Evolutionary conservation across 495 filamentous ascomycete species (phyloP), one percentile per base, ranked within the genome.

Genomic region (Aspergillus diversus): DNA sequence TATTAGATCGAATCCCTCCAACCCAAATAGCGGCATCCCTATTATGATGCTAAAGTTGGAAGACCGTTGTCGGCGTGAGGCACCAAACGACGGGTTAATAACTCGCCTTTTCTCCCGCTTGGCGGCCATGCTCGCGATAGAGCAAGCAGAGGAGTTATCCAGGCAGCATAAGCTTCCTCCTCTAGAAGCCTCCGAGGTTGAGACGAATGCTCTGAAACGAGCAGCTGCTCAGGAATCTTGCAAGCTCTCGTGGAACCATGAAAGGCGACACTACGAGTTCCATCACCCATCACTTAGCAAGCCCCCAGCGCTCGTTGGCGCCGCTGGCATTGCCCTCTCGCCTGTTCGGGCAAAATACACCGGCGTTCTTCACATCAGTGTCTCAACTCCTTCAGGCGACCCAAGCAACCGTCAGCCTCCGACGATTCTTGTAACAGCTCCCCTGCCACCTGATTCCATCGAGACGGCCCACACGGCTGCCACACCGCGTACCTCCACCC

Each of bases 211-310:
- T 5, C 83, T 91, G 31, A 80, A 84, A 12, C 80, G 83, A 37
- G 86, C 88, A 17, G 90, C 89, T 5, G 87, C 87, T 54, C 83
- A 87, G 52, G 90, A 94, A 69, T 89, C 87, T 43, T 90, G 85
- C 54, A 84, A 86, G 7, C 80, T 94, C 4, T 84, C 88, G 7
- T 92, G 88, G 88, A 86, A 91, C 70, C 75, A 80, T 15, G 81
- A 86, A 56, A 79, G 78, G 54, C 70, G 78, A 54, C 82, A 81
- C 46, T 91, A 93, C 73, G 89, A 89, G 68, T 79, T 94, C 11
- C 86, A 86, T 33, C 90, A 93, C 69, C 90, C 90, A 16, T 83
- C 85, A 0, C 75, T 92, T 12, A 32, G 33, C 52, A 62, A 61
- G 47, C 85, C 76, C 71, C 64, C 78, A 68, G 69, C 80, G 73